These are phyloP conservation scores for Aspergillus melleus DNA, from an alignment of 2,329 filamentous ascomycete species.

Conservation along the genomic window DNA sequence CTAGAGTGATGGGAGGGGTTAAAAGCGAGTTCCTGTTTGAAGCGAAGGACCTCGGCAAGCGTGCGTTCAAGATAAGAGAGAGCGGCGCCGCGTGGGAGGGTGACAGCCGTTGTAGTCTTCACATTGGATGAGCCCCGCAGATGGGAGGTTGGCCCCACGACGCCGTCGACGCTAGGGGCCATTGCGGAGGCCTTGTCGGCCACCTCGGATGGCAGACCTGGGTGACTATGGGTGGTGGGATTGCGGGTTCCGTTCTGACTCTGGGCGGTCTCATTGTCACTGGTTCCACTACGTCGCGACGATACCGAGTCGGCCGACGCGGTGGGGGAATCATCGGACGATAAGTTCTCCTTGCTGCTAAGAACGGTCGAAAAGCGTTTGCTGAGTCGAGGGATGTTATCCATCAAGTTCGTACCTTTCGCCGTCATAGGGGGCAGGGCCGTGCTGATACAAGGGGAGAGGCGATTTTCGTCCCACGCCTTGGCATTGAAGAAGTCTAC, in stretches of 20 bases:
- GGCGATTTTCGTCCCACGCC: slow-evolving; percentile 74
- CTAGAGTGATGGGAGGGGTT: slow-evolving; percentile 56
- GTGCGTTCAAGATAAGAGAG: slow-evolving; percentile 72
- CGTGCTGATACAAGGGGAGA: slow-evolving; percentile 75
- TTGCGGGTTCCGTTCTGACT: slow-evolving; percentile 2
- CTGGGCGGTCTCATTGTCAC: background rate
- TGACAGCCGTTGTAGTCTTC: slow-evolving; percentile 36
- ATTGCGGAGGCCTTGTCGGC: slow-evolving; percentile 19
- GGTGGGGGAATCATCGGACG: slow-evolving; percentile 13
- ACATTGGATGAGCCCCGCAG: slow-evolving; percentile 24
- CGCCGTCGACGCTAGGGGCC: slow-evolving; percentile 32
- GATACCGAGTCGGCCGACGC: slow-evolving; percentile 13
- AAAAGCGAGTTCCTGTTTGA: slow-evolving; percentile 73
- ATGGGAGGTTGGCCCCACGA: slow-evolving; percentile 26
- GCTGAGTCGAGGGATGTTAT: slow-evolving; percentile 39
- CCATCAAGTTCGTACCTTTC: slow-evolving; percentile 29
- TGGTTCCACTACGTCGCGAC: background rate
- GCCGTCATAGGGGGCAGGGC: slow-evolving; percentile 59
- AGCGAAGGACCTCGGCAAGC: slow-evolving; percentile 68
- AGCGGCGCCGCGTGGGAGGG: slow-evolving; percentile 56
- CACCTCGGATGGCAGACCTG: background rate
- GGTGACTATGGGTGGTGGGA: slow-evolving; percentile 5
- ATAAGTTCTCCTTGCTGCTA: slow-evolving; percentile 21
- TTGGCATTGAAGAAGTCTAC: slow-evolving; percentile 81
- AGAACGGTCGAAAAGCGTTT: slow-evolving; percentile 39